Percentiles rank a stretch among this genome's conserved stretches.
These are phyloP conservation scores for Cercospora sojina DNA, from an alignment of 2,329 filamentous ascomycete genomes.

Conservation along the genomic window DNA sequence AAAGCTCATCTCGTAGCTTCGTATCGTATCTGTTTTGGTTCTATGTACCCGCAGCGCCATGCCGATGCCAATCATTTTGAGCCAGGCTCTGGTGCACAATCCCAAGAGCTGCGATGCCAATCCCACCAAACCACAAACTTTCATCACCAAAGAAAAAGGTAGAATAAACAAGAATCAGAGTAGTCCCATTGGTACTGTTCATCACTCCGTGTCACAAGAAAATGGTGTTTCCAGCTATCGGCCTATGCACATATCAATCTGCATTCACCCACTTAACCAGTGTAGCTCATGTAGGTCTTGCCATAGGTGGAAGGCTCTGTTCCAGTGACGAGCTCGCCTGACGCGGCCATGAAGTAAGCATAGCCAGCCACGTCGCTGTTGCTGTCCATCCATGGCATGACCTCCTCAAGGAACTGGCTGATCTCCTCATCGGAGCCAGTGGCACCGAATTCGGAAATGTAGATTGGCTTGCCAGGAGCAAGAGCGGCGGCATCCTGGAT, in stretches of 20 bases:
- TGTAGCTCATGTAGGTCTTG: conserved; percentile 33
- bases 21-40: conserved; percentile 10
- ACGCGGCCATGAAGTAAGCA: conserved; percentile 38
- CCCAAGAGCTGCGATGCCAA: background rate
- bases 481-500: conserved; percentile 45
- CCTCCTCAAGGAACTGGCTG: conserved; percentile 50
- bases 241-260: background rate
- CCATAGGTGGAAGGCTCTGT: conserved; percentile 35
- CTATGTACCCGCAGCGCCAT: conserved; percentile 15
- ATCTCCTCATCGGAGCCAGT: conserved; percentile 46
- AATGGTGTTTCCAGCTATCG: background rate
- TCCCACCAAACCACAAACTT: background rate
- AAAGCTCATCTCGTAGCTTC: conserved; percentile 12
- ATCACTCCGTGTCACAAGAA: conserved; percentile 4
- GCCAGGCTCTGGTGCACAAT: background rate
- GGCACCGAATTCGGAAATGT: conserved; percentile 65
- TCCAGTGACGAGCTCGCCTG: conserved; percentile 39
- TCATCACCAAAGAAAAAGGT: conserved; percentile 5
- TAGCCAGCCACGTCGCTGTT: conserved; percentile 40
- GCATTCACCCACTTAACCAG: conserved; percentile 11
- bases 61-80: background rate
- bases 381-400: conserved; percentile 50
- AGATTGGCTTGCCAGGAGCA: conserved; percentile 48
- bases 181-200: conserved; percentile 8
- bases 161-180: conserved; percentile 19